Evolutionary conservation across 768 basidiomycete genomes (phyloP).

Genomic region (Steccherinum ochraceum): DNA sequence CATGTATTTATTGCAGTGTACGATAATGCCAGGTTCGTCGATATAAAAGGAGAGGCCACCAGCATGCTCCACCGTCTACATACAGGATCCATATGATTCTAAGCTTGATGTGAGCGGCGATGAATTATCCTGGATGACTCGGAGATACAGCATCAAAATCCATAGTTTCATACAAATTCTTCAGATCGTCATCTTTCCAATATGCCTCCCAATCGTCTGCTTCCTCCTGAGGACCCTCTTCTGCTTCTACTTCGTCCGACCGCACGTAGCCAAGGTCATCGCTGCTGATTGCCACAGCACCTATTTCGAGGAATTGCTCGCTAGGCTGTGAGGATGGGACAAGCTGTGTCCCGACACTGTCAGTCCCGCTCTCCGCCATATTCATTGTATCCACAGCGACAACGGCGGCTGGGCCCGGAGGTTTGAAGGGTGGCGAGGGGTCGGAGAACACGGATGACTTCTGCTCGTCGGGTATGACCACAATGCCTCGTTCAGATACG

Average conservation of each 20-base stretch:
- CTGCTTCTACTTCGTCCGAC: background rate
- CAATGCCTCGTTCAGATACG: conserved; percentile 56
- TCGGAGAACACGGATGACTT: background rate
- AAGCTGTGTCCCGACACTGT: background rate
- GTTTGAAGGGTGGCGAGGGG: background rate
- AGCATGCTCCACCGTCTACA: no score
- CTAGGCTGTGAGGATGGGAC: background rate
- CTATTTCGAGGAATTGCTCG: background rate
- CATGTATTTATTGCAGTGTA: no score
- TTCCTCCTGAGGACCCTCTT: conserved; percentile 8
- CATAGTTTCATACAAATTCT: conserved; percentile 7
- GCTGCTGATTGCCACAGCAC: background rate
- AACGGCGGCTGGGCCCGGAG: background rate
- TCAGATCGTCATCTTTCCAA: conserved; percentile 8
- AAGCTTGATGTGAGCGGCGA: no score
- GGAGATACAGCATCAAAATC: conserved; percentile 5
- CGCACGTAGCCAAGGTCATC: background rate
- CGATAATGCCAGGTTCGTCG: no score
- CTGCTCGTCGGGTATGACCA: conserved; percentile 11
- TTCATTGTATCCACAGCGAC: no score
- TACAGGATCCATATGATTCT: no score
- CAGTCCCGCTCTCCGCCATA: background rate
- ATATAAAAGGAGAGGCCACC: no score
- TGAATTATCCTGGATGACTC: background rate
- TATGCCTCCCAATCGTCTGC: conserved; percentile 10